Base-by-base conservation (phyloP, 495 filamentous ascomycete species). In the Bathelium albidoporum region DNA sequence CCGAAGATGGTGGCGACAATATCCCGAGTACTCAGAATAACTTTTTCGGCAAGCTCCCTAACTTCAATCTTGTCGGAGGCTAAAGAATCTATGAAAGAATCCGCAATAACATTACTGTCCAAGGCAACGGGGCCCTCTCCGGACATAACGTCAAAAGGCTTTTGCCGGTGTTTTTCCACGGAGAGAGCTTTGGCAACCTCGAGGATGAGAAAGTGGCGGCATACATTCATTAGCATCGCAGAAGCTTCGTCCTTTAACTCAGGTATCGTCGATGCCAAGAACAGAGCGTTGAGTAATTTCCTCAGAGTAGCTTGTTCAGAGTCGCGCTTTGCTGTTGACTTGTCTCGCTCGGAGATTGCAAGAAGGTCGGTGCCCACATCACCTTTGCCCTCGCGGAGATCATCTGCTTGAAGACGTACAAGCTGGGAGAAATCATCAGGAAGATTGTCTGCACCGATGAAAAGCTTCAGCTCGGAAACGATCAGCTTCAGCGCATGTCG, bases 401-500 rank as follows among this genome's bases (percentile, higher is more conserved):
- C 95, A 66, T 89, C 88, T 18, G 89, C 92, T 73, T 97, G 88
- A 59, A 97, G 80, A 44, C 95, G 87, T 58, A 99, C 82, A 14
- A 93, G 76, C 32, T 87, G 84, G 14, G 88, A 83, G 66, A 97
- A 84, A 66, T 97, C 93, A 32, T 97, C 94, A 0, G 93, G 93
- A 9, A 97, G 76, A 64, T 79, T 88, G 70, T 97, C 93, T 65
- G 84, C 82, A 10, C 95, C 94, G 62, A 99, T 87, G 58, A 90
- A 83, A 29, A 97, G 80, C 73, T 97, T 99, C 39, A 95, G 75
- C 66, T 97, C 90, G 2, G 91, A 82, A 61, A 86, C 88, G 59
- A 99, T 83, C 61, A 97, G 79, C 53, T 89, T 83, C 62, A 96
- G 83, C 0, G 95, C 91, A 71, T 97, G 92, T 70, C 90, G 87